These are phyloP conservation scores for Trametes cingulata DNA, from an alignment of 768 basidiomycete species.

Conservation along the genomic window DNA sequence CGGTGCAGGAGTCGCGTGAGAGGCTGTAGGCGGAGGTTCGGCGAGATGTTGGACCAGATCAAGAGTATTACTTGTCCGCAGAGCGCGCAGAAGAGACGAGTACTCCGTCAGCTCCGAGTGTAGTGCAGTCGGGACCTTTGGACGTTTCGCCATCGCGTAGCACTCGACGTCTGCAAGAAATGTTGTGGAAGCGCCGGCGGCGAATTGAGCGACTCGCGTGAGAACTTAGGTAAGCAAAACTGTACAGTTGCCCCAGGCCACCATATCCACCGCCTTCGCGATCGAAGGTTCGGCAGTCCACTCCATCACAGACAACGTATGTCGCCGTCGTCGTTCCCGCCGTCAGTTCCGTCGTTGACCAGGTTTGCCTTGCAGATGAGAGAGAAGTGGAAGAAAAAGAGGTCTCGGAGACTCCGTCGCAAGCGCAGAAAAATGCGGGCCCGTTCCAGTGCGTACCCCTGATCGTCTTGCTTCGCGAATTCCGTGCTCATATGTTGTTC, in stretches of 20 bases:
- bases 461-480: neutral
- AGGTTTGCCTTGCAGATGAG: conserved; percentile 60
- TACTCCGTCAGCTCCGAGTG: conserved; percentile 71
- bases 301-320: conserved; percentile 22
- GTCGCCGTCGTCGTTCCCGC: neutral
- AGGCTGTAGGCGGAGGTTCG: conserved; percentile 22
- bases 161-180: neutral
- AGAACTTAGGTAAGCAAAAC: conserved; percentile 31
- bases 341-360: neutral
- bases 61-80: conserved; percentile 57
- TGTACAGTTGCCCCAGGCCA: conserved; percentile 30
- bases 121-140: conserved; percentile 50
- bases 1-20: neutral
- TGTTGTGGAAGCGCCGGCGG: neutral
- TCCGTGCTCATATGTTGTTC: neutral
- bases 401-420: conserved; percentile 88
- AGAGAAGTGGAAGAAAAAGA: conserved; percentile 98
- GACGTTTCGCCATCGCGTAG: conserved; percentile 40
- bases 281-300: conserved; percentile 21
- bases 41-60: conserved; percentile 59
- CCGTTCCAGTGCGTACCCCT: conserved; percentile 74
- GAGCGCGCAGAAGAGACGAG: conserved; percentile 60
- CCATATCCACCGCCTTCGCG: conserved; percentile 22
- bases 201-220: neutral
- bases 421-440: conserved; percentile 97